phyloP scores from a whole-genome alignment of 1,284 basidiomycete species.

The Tilletia walkeri region DNA sequence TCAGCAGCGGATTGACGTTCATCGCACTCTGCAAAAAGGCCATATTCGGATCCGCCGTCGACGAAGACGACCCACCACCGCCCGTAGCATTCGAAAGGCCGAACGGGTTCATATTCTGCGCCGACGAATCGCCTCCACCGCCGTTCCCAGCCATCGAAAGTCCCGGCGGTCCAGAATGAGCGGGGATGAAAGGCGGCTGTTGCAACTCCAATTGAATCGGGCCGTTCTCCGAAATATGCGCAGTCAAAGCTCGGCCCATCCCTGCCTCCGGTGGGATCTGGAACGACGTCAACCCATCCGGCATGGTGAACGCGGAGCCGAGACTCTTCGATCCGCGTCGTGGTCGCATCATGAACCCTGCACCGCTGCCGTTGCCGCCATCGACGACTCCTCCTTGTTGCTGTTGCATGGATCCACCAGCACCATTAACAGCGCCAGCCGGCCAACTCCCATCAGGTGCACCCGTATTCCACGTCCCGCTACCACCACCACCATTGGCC shows the following conservation, averaged over 20 bases:
- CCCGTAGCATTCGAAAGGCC: conserved; percentile 2
- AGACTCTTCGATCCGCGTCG: conserved; percentile 1
- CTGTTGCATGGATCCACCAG: too few species aligned
- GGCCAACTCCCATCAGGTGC: too few species aligned
- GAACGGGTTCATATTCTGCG: not conserved
- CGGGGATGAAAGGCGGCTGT: not conserved
- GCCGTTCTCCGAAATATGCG: conserved; percentile 3
- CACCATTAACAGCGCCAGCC: not conserved
- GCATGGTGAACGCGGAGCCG: not conserved
- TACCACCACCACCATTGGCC: not conserved
- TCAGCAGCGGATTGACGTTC: conserved; percentile 14
- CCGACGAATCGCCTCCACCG: not conserved
- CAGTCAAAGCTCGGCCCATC: conserved; percentile 12
- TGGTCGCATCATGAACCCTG: too few species aligned
- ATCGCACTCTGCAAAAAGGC: conserved; percentile 10
- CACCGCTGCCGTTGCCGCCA: not conserved
- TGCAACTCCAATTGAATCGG: conserved; percentile 15
- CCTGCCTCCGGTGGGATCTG: conserved; percentile 16
- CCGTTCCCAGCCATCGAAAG: not conserved
- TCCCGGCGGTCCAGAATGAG: not conserved
- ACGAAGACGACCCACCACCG: not conserved
- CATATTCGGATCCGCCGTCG: not conserved
- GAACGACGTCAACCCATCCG: conserved; percentile 10
- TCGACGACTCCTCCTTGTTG: not conserved
- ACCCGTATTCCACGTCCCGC: not conserved